These are phyloP conservation scores for Emiliania huxleyi DNA, from an alignment of 78 protist genomes.

Conservation along the genomic window DNA sequence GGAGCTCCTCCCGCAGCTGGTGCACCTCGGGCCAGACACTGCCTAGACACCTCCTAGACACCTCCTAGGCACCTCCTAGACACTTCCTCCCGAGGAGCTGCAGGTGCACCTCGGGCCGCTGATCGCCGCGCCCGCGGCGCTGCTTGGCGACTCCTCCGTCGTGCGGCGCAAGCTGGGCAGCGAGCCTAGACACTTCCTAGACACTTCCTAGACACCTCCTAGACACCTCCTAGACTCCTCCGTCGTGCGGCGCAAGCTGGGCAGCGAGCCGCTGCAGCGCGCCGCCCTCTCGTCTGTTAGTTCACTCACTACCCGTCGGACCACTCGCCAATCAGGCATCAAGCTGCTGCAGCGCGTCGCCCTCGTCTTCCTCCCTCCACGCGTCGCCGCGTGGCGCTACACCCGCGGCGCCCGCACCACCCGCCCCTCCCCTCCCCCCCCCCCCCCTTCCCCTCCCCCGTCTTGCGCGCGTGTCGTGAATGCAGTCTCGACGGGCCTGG, in stretches of 20 bases:
- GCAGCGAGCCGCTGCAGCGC: no score
- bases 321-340: no score
- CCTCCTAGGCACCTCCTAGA: no score
- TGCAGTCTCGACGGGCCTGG: neutral
- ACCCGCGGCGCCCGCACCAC: conserved; percentile 52
- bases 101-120: conserved; percentile 17
- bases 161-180: conserved; percentile 42
- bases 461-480: neutral
- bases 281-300: no score
- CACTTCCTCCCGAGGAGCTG: no score
- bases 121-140: neutral
- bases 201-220: no score
- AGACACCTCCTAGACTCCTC: neutral
- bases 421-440: no score
- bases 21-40: no score
- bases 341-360: conserved; percentile 87
- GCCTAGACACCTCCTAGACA: no score
- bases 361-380: conserved; percentile 69
- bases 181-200: no score
- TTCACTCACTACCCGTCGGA: no score
- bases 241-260: conserved; percentile 40
- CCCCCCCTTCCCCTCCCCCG: neutral
- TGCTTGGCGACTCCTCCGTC: neutral
- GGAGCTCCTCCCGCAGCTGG: conserved; percentile 50
- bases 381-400: conserved; percentile 85